phyloP scores from a whole-genome alignment of 2,329 filamentous ascomycete genomes.

The Botryotinia convoluta region DNA sequence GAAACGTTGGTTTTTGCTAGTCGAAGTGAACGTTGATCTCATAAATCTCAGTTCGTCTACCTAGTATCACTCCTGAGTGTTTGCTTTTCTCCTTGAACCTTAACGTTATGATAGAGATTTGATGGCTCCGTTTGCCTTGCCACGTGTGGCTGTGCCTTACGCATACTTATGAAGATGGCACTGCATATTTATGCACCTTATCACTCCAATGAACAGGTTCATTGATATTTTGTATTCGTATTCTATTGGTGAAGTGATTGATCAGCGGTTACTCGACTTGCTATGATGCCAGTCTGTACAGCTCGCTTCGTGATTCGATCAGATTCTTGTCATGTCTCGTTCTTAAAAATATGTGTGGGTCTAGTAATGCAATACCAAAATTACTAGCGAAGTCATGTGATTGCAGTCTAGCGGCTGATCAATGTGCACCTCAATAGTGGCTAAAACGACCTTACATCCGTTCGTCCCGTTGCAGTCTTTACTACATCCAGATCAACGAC shows the following conservation, averaged over 20 bases:
- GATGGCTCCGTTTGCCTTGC: background rate
- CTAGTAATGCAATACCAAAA: background rate
- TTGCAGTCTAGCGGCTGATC: background rate
- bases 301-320: conserved; percentile 1
- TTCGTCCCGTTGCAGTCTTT: background rate
- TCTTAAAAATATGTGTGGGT: background rate
- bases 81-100: conserved; percentile 6
- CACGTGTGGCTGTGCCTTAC: conserved; percentile 14
- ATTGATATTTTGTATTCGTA: background rate
- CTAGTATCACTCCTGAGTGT: background rate
- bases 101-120: background rate
- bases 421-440: background rate
- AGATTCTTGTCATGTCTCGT: background rate
- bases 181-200: conserved; percentile 4
- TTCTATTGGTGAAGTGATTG: background rate
- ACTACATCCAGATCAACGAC: background rate
- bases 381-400: background rate
- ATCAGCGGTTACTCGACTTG: background rate
- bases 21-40: background rate
- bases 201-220: background rate
- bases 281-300: background rate
- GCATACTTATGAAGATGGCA: conserved; percentile 1
- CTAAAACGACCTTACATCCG: background rate
- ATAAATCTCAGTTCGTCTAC: background rate
- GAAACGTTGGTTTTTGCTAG: background rate